Evolutionary conservation across 768 basidiomycete genomes (phyloP).

Genomic region (Leccinum incarnatum): DNA sequence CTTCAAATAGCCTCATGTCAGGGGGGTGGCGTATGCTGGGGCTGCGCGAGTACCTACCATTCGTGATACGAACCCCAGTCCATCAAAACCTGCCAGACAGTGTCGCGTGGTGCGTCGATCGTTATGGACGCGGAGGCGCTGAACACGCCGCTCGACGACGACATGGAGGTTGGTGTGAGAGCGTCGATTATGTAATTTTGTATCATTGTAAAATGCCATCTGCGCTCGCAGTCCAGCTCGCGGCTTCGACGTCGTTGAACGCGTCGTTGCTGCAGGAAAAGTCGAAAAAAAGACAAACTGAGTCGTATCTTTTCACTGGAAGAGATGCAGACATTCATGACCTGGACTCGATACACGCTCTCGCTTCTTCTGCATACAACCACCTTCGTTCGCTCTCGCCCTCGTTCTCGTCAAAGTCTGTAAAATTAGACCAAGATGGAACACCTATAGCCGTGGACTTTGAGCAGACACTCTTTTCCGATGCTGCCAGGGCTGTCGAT

Average conservation of each 20-base stretch:
- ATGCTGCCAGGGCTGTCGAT: constrained; percentile 70
- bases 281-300: constrained; percentile 54
- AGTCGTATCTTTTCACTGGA: constrained; percentile 88
- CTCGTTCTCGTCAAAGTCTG: constrained; percentile 33
- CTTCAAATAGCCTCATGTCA: constrained; percentile 32
- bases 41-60: constrained; percentile 44
- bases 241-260: constrained; percentile 77
- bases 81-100: constrained; percentile 58
- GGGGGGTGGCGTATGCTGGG: background rate
- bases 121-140: constrained; percentile 41
- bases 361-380: constrained; percentile 74
- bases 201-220: constrained; percentile 52
- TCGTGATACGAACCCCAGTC: constrained; percentile 61
- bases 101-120: constrained; percentile 60
- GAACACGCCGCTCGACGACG: constrained; percentile 44
- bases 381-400: constrained; percentile 66
- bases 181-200: constrained; percentile 9
- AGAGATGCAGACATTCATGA: constrained; percentile 83
- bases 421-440: constrained; percentile 15
- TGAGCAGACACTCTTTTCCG: constrained; percentile 68
- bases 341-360: constrained; percentile 78
- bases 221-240: constrained; percentile 79
- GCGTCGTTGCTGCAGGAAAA: constrained; percentile 64
- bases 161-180: background rate
- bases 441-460: constrained; percentile 37